phyloP scores from a whole-genome alignment of 352 stramenopile genomes.

The Globisporangium takayamanum region DNA sequence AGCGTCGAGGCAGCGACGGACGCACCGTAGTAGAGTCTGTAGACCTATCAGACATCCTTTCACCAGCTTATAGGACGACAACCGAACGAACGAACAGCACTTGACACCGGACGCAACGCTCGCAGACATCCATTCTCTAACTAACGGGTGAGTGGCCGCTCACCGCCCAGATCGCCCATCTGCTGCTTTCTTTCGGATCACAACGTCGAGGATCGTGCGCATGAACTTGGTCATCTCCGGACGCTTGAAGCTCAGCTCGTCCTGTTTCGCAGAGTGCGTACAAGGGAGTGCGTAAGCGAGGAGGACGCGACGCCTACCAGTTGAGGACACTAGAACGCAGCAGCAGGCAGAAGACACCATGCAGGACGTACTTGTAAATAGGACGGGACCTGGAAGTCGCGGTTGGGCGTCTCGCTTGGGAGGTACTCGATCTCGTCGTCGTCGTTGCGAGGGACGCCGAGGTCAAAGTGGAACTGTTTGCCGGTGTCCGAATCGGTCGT shows the following conservation, averaged over 20 bases:
- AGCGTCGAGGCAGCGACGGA: background rate
- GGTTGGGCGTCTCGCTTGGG: conserved; percentile 48
- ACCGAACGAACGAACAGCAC: background rate
- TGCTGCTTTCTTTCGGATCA: conserved; percentile 69
- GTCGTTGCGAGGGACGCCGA: conserved; percentile 54
- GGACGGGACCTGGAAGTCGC: conserved; percentile 47
- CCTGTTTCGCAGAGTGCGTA: conserved; percentile 16
- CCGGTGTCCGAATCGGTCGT: conserved; percentile 58
- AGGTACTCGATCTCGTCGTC: conserved; percentile 79
- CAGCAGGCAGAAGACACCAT: background rate
- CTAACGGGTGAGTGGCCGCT: conserved; percentile 5
- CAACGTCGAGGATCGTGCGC: conserved; percentile 70
- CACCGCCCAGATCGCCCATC: conserved; percentile 13
- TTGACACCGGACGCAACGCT: background rate
- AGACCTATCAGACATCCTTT: background rate
- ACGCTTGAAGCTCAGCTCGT: conserved; percentile 77
- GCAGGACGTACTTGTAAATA: conserved; percentile 57
- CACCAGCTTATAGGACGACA: background rate
- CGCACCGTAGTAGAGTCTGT: background rate
- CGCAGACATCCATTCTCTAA: conserved; percentile 10
- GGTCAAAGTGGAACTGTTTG: conserved; percentile 69
- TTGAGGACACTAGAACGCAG: too few relatives aligned
- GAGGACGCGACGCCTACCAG: background rate
- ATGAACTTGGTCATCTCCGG: conserved; percentile 83
- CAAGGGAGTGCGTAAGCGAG: background rate